Evolutionary conservation across 2,329 filamentous ascomycete species (phyloP).

Genomic region (Fusarium sp.): DNA sequence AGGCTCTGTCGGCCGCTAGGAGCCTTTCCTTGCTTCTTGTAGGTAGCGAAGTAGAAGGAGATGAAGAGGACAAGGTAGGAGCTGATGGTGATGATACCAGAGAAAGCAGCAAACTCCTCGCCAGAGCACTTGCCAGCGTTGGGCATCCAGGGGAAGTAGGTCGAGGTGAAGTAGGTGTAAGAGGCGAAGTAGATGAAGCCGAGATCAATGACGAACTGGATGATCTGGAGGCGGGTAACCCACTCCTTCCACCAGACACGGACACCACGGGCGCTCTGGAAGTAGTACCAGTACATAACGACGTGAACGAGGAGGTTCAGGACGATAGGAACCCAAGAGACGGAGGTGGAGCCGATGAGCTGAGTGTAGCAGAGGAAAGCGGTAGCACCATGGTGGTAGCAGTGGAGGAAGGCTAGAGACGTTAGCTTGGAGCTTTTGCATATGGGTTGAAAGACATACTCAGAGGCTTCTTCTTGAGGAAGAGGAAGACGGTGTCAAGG

Average conservation of each 20-base stretch:
- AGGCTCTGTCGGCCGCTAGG: slow-evolving; percentile 83
- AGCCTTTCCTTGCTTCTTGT: slow-evolving; percentile 86
- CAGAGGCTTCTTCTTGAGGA: slow-evolving; percentile 99
- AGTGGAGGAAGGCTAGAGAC: slow-evolving; percentile 88
- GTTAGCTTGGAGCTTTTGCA: slow-evolving; percentile 46
- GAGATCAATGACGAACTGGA: slow-evolving; percentile 96
- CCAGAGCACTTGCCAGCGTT: slow-evolving; percentile 89
- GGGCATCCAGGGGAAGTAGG: slow-evolving; percentile 87
- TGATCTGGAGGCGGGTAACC: slow-evolving; percentile 97
- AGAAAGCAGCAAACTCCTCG: slow-evolving; percentile 95
- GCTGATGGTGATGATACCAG: slow-evolving; percentile 90
- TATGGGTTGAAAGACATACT: slow-evolving; percentile 55
- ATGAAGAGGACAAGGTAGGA: slow-evolving; percentile 99
- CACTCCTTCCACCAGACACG: slow-evolving; percentile 99
- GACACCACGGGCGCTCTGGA: slow-evolving; percentile 95
- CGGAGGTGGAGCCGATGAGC: slow-evolving; percentile 89
- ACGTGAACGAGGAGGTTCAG: slow-evolving; percentile 96
- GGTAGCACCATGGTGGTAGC: slow-evolving; percentile 97
- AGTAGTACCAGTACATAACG: slow-evolving; percentile 99
- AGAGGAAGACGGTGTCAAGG: slow-evolving; percentile 94
- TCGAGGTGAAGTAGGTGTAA: slow-evolving; percentile 97
- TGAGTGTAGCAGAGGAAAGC: slow-evolving; percentile 98
- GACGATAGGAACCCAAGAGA: slow-evolving; percentile 94
- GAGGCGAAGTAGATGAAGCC: slow-evolving; percentile 99
- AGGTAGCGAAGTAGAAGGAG: slow-evolving; percentile 97